phyloP scores from a whole-genome alignment of 2,329 filamentous ascomycete genomes.

The Colletotrichum sp. region DNA sequence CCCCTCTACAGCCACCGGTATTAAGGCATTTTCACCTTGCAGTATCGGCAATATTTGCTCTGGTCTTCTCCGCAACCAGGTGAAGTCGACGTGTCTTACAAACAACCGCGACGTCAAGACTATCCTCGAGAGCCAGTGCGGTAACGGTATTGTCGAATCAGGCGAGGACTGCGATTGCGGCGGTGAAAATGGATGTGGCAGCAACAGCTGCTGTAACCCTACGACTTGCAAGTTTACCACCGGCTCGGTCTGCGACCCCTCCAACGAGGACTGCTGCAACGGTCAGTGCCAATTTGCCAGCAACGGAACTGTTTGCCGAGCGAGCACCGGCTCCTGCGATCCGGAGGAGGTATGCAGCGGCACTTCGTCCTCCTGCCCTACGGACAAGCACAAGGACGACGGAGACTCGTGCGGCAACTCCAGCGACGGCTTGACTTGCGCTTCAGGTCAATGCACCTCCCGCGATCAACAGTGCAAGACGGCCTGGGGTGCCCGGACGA shows the following conservation, averaged over 20 bases:
- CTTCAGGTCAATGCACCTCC: slow-evolving; percentile 93
- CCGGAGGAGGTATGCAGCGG: slow-evolving; percentile 85
- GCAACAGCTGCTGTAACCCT: slow-evolving; percentile 84
- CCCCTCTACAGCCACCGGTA: slow-evolving; percentile 76
- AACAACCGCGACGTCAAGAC: slow-evolving; percentile 84
- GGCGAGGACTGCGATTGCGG: slow-evolving; percentile 98
- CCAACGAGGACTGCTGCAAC: slow-evolving; percentile 84
- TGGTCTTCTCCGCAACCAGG: slow-evolving; percentile 77
- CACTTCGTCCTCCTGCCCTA: slow-evolving; percentile 73
- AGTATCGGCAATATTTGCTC: slow-evolving; percentile 94
- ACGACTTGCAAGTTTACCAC: slow-evolving; percentile 84
- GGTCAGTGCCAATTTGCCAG: slow-evolving; percentile 69
- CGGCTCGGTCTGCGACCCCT: slow-evolving; percentile 78
- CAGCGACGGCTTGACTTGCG: slow-evolving; percentile 73
- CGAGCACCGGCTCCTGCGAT: slow-evolving; percentile 82
- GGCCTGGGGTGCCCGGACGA: slow-evolving; percentile 77
- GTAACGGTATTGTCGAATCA: slow-evolving; percentile 90
- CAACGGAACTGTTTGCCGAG: slow-evolving; percentile 77
- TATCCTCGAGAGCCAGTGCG: slow-evolving; percentile 84
- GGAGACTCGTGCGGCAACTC: slow-evolving; percentile 72
- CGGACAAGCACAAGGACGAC: slow-evolving; percentile 72
- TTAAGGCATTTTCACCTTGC: slow-evolving; percentile 85
- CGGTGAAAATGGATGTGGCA: slow-evolving; percentile 71
- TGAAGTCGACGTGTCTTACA: slow-evolving; percentile 79
- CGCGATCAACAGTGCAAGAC: slow-evolving; percentile 88